These are phyloP conservation scores for Plasmodium vivax DNA, from an alignment of 169 alveolate genomes.

Conservation along the genomic window DNA sequence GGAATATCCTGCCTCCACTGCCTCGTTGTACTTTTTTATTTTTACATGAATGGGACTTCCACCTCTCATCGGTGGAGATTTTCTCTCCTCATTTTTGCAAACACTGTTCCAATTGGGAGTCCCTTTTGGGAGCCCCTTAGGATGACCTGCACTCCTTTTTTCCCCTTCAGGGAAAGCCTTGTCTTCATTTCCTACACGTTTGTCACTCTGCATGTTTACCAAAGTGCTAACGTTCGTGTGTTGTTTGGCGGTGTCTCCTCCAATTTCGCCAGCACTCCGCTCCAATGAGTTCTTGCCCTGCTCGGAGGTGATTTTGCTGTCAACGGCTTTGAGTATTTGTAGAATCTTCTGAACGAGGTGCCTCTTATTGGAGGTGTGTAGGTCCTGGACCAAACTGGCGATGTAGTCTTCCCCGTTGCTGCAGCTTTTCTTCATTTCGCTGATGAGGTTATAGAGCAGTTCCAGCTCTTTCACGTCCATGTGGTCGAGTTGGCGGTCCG, in stretches of 20 bases:
- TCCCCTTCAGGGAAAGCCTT: not conserved
- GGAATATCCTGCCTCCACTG: not conserved
- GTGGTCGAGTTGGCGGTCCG: conserved; percentile 1
- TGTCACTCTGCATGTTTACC: not conserved
- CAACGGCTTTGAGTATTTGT: conserved; percentile 24
- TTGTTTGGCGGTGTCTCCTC: not conserved
- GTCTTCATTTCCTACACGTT: not conserved
- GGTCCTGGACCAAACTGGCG: conserved; percentile 25
- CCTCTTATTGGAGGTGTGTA: conserved; percentile 22
- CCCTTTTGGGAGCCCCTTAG: not conserved
- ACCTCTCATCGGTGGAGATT: not conserved
- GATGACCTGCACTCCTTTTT: not conserved
- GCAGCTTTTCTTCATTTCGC: conserved; percentile 35
- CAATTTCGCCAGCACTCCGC: not conserved
- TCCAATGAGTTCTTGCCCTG: not conserved
- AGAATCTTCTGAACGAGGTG: conserved; percentile 29
- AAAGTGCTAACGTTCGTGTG: not conserved
- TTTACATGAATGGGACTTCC: not conserved
- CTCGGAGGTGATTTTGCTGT: not conserved
- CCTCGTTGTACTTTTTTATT: not conserved
- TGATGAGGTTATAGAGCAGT: conserved; percentile 5
- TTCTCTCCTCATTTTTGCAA: not conserved
- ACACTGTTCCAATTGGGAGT: not conserved
- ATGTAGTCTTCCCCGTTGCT: conserved; percentile 52
- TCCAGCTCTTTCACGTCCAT: conserved; percentile 17